Evolutionary conservation across 2,329 filamentous ascomycete species (phyloP).

Genomic region (Fusarium falciforme): DNA sequence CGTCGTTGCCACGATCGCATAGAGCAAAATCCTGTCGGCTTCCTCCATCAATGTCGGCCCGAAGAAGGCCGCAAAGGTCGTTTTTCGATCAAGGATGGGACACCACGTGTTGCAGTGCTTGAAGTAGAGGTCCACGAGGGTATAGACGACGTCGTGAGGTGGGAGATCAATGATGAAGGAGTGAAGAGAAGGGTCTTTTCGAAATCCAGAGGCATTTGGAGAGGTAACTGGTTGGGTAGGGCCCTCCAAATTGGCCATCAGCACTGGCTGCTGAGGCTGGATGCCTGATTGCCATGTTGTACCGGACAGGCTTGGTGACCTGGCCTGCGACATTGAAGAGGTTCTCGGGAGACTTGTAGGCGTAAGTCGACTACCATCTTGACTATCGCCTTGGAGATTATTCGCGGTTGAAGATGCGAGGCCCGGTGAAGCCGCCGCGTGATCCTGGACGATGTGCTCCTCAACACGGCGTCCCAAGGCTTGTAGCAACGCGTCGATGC

Average conservation of each 20-base stretch:
- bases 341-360: slow-evolving; percentile 32
- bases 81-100: slow-evolving; percentile 57
- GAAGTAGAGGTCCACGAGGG: slow-evolving; percentile 71
- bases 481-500: slow-evolving; percentile 60
- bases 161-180: slow-evolving; percentile 62
- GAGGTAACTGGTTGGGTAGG: not conserved
- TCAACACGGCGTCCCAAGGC: slow-evolving; percentile 56
- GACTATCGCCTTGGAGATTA: slow-evolving; percentile 49
- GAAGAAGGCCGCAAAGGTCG: slow-evolving; percentile 54
- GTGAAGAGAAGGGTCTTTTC: slow-evolving; percentile 45
- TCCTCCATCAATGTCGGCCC: slow-evolving; percentile 54
- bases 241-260: slow-evolving; percentile 4
- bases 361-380: slow-evolving; percentile 34
- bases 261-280: slow-evolving; percentile 7
- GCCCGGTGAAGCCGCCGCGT: slow-evolving; percentile 27
- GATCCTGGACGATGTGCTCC: slow-evolving; percentile 54
- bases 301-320: slow-evolving; percentile 55
- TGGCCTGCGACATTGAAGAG: slow-evolving; percentile 43
- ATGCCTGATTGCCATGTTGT: slow-evolving; percentile 43
- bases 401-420: slow-evolving; percentile 48
- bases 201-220: slow-evolving; percentile 3
- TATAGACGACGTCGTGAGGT: slow-evolving; percentile 69
- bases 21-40: slow-evolving; percentile 54
- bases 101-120: slow-evolving; percentile 73
- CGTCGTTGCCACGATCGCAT: slow-evolving; percentile 58